Conservation (phyloP, 768 basidiomycete species). For the Mycena amicta region DNA sequence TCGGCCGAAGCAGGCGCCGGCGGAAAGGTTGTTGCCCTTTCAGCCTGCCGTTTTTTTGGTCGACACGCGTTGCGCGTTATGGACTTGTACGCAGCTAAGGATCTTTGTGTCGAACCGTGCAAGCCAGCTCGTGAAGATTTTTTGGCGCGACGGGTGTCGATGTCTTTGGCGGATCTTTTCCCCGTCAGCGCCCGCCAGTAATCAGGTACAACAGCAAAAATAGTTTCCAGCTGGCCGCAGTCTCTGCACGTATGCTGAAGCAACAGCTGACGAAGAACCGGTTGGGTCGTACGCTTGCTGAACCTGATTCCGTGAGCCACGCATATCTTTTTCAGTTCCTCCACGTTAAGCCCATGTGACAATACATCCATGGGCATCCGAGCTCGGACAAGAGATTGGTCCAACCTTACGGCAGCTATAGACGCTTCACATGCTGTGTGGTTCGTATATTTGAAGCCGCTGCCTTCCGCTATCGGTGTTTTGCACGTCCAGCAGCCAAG, state of each 20-base stretch:
- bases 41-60: neutral
- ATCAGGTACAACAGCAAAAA: neutral
- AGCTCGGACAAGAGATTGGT: neutral
- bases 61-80: neutral
- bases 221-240: neutral
- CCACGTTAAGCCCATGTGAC: neutral
- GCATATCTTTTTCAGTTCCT: neutral
- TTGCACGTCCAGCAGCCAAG: no score
- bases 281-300: neutral
- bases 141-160: neutral
- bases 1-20: neutral
- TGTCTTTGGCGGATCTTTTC: neutral
- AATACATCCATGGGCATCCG: neutral
- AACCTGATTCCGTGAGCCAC: neutral
- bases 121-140: neutral
- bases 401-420: neutral
- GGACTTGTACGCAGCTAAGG: neutral
- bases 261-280: neutral
- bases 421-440: neutral
- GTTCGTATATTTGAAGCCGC: neutral
- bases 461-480: no score
- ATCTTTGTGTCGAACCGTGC: neutral
- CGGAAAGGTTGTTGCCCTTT: neutral
- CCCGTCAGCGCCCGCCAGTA: neutral
- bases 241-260: neutral